Evolutionary conservation across 257 asterid genomes (phyloP).

Genomic region (Pogostemon cablin): DNA sequence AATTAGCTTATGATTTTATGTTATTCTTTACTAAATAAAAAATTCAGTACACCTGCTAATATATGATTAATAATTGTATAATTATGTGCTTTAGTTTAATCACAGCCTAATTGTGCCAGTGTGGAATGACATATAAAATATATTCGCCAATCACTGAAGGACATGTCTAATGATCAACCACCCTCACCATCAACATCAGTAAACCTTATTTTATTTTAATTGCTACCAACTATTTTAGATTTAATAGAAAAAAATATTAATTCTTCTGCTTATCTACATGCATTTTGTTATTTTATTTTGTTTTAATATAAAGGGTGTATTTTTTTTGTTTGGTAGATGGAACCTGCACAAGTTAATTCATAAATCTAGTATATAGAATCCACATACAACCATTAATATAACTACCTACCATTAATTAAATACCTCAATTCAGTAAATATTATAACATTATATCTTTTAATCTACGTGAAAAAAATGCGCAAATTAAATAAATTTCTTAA

Average conservation of each 20-base stretch:
- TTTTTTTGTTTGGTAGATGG: too few species aligned
- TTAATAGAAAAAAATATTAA: too few species aligned
- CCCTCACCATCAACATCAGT: slow-evolving; percentile 26
- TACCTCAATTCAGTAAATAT: too few species aligned
- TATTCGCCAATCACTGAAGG: slow-evolving; percentile 8
- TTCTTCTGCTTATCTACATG: too few species aligned
- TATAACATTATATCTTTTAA: too few species aligned
- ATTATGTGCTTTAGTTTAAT: slow-evolving; percentile 19
- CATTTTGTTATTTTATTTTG: background rate
- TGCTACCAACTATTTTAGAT: too few species aligned
- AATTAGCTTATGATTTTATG: background rate
- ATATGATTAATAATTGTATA: slow-evolving; percentile 8
- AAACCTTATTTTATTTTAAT: slow-evolving; percentile 15
- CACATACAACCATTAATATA: too few species aligned
- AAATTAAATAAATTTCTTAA: too few species aligned
- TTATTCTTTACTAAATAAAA: slow-evolving; percentile 3
- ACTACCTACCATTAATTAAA: too few species aligned
- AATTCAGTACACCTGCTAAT: slow-evolving; percentile 12
- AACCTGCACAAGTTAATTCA: too few species aligned
- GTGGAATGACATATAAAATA: slow-evolving; percentile 24
- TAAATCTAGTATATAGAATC: too few species aligned
- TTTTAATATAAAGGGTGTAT: background rate
- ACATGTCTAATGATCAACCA: background rate
- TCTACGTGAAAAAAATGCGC: too few species aligned
- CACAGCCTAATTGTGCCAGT: slow-evolving; percentile 33